Conservation (phyloP, 1,284 basidiomycete genomes). For the Phaffia rhodozyma region DNA sequence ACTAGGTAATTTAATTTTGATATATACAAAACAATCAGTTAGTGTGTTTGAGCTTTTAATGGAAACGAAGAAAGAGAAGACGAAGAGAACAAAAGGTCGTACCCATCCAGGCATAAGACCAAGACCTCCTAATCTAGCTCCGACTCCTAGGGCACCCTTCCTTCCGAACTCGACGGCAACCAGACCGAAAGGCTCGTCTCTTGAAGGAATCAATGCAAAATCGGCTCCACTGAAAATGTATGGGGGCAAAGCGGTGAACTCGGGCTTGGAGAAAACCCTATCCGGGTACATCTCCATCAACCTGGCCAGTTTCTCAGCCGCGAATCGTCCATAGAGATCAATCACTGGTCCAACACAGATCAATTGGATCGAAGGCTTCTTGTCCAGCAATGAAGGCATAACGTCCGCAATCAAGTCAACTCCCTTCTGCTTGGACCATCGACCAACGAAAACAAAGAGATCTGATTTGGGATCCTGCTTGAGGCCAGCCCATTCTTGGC, state of each 20-base stretch:
- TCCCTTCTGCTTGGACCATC: conserved; percentile 94
- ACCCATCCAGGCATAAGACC: conserved; percentile 96
- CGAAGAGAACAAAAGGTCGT: conserved; percentile 31
- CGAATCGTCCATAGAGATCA: conserved; percentile 83
- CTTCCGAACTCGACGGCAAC: conserved; percentile 90
- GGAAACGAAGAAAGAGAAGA: not conserved
- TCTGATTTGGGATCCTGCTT: conserved; percentile 78
- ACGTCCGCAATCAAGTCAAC: conserved; percentile 89
- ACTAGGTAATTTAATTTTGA: conserved; percentile 44
- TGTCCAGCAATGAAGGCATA: conserved; percentile 78
- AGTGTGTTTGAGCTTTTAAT: not conserved
- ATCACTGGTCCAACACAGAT: conserved; percentile 85
- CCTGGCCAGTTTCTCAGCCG: conserved; percentile 77
- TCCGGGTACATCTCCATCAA: conserved; percentile 90
- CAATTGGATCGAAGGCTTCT: conserved; percentile 70
- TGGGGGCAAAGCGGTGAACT: conserved; percentile 84
- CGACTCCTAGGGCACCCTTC: conserved; percentile 87
- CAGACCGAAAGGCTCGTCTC: conserved; percentile 87
- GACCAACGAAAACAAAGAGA: conserved; percentile 85
- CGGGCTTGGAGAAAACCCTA: conserved; percentile 81
- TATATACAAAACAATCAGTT: conserved; percentile 12
- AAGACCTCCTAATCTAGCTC: conserved; percentile 78
- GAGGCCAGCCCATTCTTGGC: conserved; percentile 85
- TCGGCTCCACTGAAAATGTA: conserved; percentile 87
- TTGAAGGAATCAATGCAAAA: conserved; percentile 83